A percentile compares a stretch with the other conserved stretches of the same genome.
These are phyloP conservation scores for Spathaspora girioi DNA, from an alignment of 805 yeast species.

Conservation along the genomic window DNA sequence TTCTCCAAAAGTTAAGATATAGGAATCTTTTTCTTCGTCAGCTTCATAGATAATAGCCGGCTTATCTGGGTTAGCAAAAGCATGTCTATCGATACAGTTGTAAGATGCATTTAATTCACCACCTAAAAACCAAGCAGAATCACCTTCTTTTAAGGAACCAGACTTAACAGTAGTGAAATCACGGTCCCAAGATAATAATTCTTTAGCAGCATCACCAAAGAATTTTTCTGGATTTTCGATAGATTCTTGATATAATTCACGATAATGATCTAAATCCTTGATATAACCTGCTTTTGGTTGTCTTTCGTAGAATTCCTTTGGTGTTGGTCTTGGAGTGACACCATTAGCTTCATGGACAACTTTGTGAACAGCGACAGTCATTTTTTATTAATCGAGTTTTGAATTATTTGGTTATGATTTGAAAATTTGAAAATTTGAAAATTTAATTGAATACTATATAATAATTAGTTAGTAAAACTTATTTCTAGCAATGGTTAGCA, in stretches of 20 bases:
- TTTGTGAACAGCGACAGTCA: conserved; percentile 32
- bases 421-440: neutral
- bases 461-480: neutral
- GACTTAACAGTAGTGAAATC: conserved; percentile 63
- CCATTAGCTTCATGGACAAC: conserved; percentile 64
- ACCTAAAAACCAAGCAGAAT: conserved; percentile 70
- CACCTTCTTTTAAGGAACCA: conserved; percentile 59
- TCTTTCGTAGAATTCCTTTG: conserved; percentile 50
- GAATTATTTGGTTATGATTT: neutral
- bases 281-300: conserved; percentile 63
- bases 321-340: conserved; percentile 47
- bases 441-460: neutral
- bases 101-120: conserved; percentile 79
- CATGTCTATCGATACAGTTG: conserved; percentile 82
- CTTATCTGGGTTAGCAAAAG: conserved; percentile 64
- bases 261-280: conserved; percentile 62
- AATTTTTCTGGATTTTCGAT: conserved; percentile 76
- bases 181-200: conserved; percentile 74
- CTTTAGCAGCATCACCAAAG: conserved; percentile 73
- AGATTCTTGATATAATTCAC: conserved; percentile 66
- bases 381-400: conserved; percentile 3
- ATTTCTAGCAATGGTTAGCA: neutral
- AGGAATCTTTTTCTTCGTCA: conserved; percentile 67
- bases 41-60: conserved; percentile 78
- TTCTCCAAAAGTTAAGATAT: conserved; percentile 64